Conservation (phyloP, 148 eudicot species). For the Dianthus caryophyllus region DNA sequence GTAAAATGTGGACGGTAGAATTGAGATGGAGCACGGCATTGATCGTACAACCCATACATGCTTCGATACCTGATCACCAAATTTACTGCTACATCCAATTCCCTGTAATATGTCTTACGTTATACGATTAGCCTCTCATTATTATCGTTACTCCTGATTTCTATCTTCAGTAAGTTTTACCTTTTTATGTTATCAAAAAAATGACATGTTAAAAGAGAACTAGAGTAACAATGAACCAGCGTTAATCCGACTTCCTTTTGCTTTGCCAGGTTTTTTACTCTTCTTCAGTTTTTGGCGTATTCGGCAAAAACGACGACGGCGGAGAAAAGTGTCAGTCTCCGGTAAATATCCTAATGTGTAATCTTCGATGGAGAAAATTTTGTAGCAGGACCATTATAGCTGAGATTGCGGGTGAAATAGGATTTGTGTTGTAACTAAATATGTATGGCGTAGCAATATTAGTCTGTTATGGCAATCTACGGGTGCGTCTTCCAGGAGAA, state of each 20-base stretch:
- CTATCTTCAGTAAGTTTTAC: too few relatives aligned
- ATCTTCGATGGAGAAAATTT: slow-evolving; percentile 14
- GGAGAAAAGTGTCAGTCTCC: slow-evolving; percentile 72
- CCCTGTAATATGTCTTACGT: too few relatives aligned
- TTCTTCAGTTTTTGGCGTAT: slow-evolving; percentile 79
- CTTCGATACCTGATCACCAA: neutral
- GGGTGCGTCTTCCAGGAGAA: neutral
- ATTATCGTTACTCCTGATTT: too few relatives aligned
- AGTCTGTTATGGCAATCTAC: neutral
- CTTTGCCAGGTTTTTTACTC: slow-evolving; percentile 56
- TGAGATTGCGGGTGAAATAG: slow-evolving; percentile 22
- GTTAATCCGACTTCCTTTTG: neutral
- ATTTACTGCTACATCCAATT: neutral
- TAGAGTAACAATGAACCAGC: neutral
- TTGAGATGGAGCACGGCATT: neutral
- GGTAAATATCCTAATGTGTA: slow-evolving; percentile 41
- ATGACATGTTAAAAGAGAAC: too few relatives aligned
- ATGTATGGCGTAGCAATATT: too few relatives aligned
- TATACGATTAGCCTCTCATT: too few relatives aligned
- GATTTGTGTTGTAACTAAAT: slow-evolving; percentile 11
- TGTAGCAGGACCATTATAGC: slow-evolving; percentile 22
- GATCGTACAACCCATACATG: neutral
- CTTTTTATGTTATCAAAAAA: too few relatives aligned
- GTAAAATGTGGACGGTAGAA: neutral
- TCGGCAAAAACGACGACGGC: slow-evolving; percentile 66